These are phyloP conservation scores for Kodamaea arcana DNA, from an alignment of 1,139 yeast species.

Conservation along the genomic window DNA sequence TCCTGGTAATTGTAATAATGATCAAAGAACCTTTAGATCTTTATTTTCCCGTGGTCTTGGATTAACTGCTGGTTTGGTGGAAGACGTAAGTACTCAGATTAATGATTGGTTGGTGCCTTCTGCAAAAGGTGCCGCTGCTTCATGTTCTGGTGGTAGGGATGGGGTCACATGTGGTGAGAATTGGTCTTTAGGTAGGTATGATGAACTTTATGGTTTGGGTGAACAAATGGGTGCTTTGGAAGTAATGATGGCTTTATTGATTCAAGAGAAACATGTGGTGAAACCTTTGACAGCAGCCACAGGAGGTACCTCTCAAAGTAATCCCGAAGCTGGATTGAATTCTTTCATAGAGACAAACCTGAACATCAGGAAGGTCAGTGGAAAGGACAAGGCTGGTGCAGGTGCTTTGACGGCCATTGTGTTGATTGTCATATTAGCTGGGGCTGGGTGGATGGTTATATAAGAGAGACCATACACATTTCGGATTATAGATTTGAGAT, in stretches of 20 bases:
- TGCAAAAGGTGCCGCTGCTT: slow-evolving; percentile 74
- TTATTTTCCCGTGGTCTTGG: slow-evolving; percentile 75
- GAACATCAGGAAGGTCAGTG: slow-evolving; percentile 27
- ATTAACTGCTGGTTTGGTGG: slow-evolving; percentile 67
- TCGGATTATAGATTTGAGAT: too few species aligned
- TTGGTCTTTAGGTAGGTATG: slow-evolving; percentile 76
- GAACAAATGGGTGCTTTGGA: slow-evolving; percentile 91
- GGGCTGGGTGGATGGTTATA: slow-evolving; percentile 44
- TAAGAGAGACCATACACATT: too few species aligned
- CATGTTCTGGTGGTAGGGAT: slow-evolving; percentile 85
- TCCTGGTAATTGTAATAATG: slow-evolving; percentile 59
- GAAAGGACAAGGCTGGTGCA: slow-evolving; percentile 47
- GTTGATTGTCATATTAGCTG: slow-evolving; percentile 33
- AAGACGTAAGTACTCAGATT: slow-evolving; percentile 54
- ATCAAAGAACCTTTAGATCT: slow-evolving; percentile 88
- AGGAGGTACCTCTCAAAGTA: slow-evolving; percentile 62
- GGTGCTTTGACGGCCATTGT: slow-evolving; percentile 45
- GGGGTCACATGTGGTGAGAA: slow-evolving; percentile 86
- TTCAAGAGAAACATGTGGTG: slow-evolving; percentile 23
- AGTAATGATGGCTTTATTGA: slow-evolving; percentile 61
- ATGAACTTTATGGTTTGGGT: slow-evolving; percentile 80
- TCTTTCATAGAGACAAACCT: slow-evolving; percentile 18
- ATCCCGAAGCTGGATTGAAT: slow-evolving; percentile 39
- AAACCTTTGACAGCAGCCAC: slow-evolving; percentile 49
- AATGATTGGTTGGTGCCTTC: slow-evolving; percentile 49